Evolutionary conservation across 192 early-diverging fungal genomes (phyloP).

Genomic region (Coemansia pectinata): DNA sequence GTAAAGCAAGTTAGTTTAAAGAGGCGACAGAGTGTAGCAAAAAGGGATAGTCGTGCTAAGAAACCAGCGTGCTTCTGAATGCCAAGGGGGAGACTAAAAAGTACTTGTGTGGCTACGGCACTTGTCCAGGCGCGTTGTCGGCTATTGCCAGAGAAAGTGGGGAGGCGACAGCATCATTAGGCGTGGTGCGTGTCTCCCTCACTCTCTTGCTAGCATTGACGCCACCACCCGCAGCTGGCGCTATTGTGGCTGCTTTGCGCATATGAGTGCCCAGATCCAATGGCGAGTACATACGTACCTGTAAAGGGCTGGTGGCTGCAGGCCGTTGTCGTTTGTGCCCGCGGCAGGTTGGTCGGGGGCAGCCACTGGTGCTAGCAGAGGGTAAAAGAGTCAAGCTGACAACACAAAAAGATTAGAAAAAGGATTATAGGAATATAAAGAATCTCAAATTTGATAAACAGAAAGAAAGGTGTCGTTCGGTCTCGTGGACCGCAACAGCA

Average conservation of each 20-base stretch:
- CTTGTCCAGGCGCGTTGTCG: neutral
- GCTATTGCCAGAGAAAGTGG: neutral
- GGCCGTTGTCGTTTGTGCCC: neutral
- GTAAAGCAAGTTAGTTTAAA: neutral
- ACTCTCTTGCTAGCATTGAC: conserved; percentile 4
- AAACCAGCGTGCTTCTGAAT: neutral
- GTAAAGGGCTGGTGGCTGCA: neutral
- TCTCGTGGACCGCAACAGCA: neutral
- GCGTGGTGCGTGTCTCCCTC: neutral
- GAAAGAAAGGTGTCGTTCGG: neutral
- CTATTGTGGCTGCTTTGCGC: neutral
- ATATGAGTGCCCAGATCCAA: neutral
- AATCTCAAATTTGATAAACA: neutral
- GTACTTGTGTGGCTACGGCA: neutral
- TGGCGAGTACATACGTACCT: neutral
- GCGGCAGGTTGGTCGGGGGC: neutral
- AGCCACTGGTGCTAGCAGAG: neutral
- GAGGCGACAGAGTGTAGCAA: neutral
- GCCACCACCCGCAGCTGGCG: neutral
- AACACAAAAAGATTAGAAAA: neutral
- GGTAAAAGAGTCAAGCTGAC: neutral
- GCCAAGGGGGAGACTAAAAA: neutral
- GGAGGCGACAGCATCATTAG: neutral
- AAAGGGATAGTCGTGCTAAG: neutral
- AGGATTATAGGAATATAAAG: neutral